phyloP scores from a whole-genome alignment of 495 filamentous ascomycete species.

The Podospora didyma region DNA sequence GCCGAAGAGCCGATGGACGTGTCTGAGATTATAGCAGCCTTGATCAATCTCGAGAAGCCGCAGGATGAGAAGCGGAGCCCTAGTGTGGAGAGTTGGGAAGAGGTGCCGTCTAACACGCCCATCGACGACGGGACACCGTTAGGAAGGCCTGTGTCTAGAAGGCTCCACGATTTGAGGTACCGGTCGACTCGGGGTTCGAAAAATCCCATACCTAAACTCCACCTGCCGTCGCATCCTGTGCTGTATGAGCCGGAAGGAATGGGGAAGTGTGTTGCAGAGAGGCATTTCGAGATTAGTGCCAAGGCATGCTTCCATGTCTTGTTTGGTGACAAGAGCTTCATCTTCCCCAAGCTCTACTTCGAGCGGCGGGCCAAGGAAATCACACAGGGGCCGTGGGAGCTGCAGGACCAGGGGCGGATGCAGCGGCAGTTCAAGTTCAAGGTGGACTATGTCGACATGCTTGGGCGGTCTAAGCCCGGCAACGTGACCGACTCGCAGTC shows the following conservation, averaged over 20 bases:
- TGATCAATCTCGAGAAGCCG: conserved; percentile 60
- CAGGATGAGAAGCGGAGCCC: conserved; percentile 55
- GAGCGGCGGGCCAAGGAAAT: conserved; percentile 75
- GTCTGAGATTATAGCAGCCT: conserved; percentile 41
- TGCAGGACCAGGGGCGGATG: conserved; percentile 62
- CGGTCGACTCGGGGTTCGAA: conserved; percentile 48
- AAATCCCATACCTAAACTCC: conserved; percentile 69
- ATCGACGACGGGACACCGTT: conserved; percentile 51
- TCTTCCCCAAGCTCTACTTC: conserved; percentile 88
- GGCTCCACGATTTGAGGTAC: conserved; percentile 52
- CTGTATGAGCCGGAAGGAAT: conserved; percentile 79
- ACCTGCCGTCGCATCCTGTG: conserved; percentile 77
- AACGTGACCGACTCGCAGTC: conserved; percentile 79
- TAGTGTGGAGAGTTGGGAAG: conserved; percentile 91
- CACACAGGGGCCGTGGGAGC: conserved; percentile 82
- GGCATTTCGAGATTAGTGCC: conserved; percentile 78
- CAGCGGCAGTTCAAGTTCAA: conserved; percentile 76
- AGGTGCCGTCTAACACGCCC: conserved; percentile 63
- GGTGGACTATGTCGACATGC: conserved; percentile 60
- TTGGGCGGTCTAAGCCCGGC: conserved; percentile 55
- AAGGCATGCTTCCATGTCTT: conserved; percentile 94
- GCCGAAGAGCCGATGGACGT: conserved; percentile 57
- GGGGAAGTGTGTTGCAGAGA: conserved; percentile 63
- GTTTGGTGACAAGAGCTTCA: conserved; percentile 90
- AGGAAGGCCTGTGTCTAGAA: conserved; percentile 37